A percentile compares a stretch with the other conserved stretches of the same genome.
Evolutionary conservation across 768 basidiomycete species (phyloP).

Genomic region (Hypsizygus marmoreus): DNA sequence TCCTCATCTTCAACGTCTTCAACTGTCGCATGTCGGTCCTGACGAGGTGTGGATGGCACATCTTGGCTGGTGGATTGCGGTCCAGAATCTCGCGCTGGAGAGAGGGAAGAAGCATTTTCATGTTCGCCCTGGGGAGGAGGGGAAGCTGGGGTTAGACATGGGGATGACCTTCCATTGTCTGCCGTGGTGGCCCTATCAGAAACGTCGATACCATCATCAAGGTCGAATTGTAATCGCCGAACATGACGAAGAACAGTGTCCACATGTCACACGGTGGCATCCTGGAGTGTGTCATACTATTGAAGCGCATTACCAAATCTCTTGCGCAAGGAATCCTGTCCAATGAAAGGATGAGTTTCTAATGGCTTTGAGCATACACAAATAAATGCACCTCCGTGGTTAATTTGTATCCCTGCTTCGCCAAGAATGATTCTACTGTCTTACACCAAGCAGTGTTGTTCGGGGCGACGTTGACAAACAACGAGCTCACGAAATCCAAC

Average conservation of each 20-base stretch:
- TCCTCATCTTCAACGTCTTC: no score
- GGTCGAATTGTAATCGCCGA: background rate
- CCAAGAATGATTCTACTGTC: conserved; percentile 25
- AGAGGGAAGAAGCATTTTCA: no score
- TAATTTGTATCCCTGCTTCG: conserved; percentile 20
- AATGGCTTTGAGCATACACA: no score
- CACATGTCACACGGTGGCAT: conserved; percentile 10
- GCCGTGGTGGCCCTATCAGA: no score
- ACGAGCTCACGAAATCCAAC: conserved; percentile 25
- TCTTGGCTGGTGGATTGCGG: no score
- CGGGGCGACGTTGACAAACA: conserved; percentile 27
- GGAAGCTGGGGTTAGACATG: background rate
- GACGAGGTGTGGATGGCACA: no score
- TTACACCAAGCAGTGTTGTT: conserved; percentile 29
- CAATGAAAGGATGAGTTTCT: no score
- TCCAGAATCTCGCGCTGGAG: no score
- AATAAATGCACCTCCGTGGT: no score
- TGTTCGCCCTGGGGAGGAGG: no score
- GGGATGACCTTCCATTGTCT: no score
- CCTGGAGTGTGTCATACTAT: conserved; percentile 22
- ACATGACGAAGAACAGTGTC: background rate
- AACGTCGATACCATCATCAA: conserved; percentile 1
- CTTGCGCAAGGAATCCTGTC: conserved; percentile 22
- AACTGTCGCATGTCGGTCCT: no score
- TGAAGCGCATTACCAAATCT: conserved; percentile 24